Percentiles rank a stretch among this genome's conserved stretches.
Evolutionary conservation across 148 eudicot genomes (phyloP).

Genomic region (Rhododendron vialii): DNA sequence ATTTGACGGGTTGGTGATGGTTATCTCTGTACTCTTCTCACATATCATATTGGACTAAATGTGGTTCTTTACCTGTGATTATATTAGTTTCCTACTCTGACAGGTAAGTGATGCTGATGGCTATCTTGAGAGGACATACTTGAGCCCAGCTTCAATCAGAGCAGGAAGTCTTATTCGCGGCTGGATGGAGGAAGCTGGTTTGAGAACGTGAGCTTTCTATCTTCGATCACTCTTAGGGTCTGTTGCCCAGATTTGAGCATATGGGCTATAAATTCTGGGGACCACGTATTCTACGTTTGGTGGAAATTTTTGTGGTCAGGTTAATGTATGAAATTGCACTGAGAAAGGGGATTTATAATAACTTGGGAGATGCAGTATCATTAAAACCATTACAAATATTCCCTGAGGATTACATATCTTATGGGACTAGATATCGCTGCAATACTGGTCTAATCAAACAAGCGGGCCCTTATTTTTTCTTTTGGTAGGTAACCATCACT

Average conservation of each 20-base stretch:
- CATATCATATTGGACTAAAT: background rate
- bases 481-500: background rate
- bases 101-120: conserved; percentile 90
- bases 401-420: background rate
- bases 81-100: conserved; percentile 13
- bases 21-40: background rate
- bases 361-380: background rate
- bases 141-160: conserved; percentile 77
- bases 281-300: background rate
- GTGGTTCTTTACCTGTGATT: background rate
- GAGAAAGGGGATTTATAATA: background rate
- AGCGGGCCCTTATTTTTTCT: background rate
- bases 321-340: background rate
- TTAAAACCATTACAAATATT: background rate
- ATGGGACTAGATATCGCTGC: background rate
- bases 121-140: conserved; percentile 88
- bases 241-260: background rate
- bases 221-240: background rate
- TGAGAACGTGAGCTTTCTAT: conserved; percentile 60
- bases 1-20: background rate
- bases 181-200: conserved; percentile 99
- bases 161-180: conserved; percentile 60
- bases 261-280: background rate
- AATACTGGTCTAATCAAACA: background rate
- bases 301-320: background rate